Evolutionary conservation across 1,139 yeast genomes (phyloP).

Genomic region (Spencermartinsiella ligniputridi): DNA sequence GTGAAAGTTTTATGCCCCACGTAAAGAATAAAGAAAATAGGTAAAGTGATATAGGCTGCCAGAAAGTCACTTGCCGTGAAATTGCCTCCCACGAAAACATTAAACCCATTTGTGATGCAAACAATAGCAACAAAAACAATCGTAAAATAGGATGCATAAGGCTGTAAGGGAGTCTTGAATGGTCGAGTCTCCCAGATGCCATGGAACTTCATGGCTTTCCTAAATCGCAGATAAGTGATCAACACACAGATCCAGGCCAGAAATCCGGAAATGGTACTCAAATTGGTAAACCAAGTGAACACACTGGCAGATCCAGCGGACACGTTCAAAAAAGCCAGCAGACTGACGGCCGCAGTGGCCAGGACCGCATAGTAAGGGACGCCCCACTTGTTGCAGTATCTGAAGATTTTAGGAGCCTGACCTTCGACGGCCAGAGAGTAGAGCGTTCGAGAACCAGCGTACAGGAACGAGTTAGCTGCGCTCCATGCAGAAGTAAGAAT

Average conservation of each 20-base stretch:
- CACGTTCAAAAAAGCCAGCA: constrained; percentile 40
- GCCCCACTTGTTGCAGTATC: constrained; percentile 40
- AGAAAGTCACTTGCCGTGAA: constrained; percentile 52
- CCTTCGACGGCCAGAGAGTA: constrained; percentile 44
- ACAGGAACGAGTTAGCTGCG: constrained; percentile 38
- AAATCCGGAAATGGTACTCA: constrained; percentile 45
- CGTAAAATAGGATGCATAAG: constrained; percentile 44
- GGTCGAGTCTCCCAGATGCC: constrained; percentile 33
- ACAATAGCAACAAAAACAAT: constrained; percentile 43
- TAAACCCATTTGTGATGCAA: constrained; percentile 67
- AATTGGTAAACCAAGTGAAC: constrained; percentile 42
- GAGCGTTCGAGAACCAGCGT: constrained; percentile 39
- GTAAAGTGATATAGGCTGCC: constrained; percentile 49
- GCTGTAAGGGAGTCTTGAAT: constrained; percentile 43
- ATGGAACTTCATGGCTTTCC: constrained; percentile 42
- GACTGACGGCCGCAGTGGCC: constrained; percentile 31
- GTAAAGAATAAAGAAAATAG: constrained; percentile 44
- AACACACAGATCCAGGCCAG: constrained; percentile 43
- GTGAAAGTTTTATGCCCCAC: constrained; percentile 48
- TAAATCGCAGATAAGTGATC: constrained; percentile 48
- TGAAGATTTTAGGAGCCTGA: constrained; percentile 46
- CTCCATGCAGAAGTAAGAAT: constrained; percentile 59
- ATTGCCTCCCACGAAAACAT: constrained; percentile 50
- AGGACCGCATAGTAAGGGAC: constrained; percentile 40
- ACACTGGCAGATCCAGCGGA: constrained; percentile 46